Evolutionary conservation across 73 alveolate species (phyloP).

Genomic region (Paramecium primaurelia): DNA sequence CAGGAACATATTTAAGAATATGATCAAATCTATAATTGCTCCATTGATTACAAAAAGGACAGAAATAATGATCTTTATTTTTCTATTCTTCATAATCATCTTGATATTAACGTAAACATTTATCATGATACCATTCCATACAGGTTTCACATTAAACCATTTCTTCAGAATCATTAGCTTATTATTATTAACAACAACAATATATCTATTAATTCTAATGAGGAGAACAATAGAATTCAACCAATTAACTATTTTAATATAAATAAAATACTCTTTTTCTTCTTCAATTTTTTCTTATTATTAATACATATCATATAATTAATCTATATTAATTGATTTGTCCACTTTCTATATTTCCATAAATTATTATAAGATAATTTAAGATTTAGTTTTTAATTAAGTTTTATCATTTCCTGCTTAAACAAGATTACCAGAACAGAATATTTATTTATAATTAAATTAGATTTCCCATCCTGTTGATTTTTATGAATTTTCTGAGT

Average conservation of each 20-base stretch:
- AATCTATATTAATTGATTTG: background rate
- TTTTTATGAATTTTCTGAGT: background rate
- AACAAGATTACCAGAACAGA: background rate
- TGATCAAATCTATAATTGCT: background rate
- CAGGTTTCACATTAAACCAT: slow-evolving; percentile 42
- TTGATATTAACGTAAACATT: background rate
- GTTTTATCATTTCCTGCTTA: background rate
- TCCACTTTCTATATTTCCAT: background rate
- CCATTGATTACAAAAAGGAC: slow-evolving; percentile 18
- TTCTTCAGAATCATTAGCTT: background rate
- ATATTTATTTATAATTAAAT: background rate
- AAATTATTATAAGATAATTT: background rate
- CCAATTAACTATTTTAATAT: background rate
- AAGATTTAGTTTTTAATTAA: background rate
- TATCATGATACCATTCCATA: slow-evolving; percentile 32
- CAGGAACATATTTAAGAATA: background rate
- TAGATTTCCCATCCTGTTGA: background rate
- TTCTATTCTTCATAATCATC: slow-evolving; percentile 8
- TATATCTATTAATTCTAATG: background rate
- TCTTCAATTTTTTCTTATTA: slow-evolving; percentile 8
- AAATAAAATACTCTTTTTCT: slow-evolving; percentile 6
- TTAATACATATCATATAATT: background rate
- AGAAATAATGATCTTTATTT: background rate
- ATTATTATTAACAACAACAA: background rate
- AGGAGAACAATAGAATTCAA: background rate